A percentile compares a stretch with the other conserved stretches of the same genome.
phyloP scores from a whole-genome alignment of 805 yeast genomes.

The Metschnikowia cubensis region DNA sequence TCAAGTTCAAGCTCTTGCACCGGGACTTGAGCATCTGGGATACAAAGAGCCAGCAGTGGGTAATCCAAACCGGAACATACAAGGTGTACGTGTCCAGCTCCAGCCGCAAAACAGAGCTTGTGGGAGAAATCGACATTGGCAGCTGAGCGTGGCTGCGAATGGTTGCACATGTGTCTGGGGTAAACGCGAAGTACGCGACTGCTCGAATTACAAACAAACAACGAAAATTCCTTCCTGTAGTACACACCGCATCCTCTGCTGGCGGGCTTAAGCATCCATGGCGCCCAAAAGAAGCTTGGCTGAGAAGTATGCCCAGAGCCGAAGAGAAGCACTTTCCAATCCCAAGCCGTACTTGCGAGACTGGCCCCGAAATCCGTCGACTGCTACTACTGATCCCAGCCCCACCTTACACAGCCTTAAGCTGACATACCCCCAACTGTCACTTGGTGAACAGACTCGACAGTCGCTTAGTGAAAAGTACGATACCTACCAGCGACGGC shows the following conservation, averaged over 20 bases:
- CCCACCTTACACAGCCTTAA: background rate
- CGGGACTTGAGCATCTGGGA: conserved; percentile 60
- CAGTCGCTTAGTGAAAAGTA: conserved; percentile 1
- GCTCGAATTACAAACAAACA: conserved; percentile 1
- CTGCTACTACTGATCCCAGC: no score
- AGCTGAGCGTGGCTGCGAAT: conserved; percentile 8
- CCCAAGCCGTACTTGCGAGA: background rate
- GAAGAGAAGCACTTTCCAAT: background rate
- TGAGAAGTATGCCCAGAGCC: conserved; percentile 15
- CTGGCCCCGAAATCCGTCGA: background rate
- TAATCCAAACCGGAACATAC: conserved; percentile 53
- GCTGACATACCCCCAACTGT: background rate
- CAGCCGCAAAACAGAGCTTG: conserved; percentile 43
- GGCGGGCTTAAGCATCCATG: conserved; percentile 7
- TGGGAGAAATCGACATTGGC: conserved; percentile 43
- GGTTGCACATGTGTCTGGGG: background rate
- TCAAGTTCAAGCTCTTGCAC: conserved; percentile 44
- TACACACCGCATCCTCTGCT: background rate
- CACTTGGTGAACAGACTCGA: background rate
- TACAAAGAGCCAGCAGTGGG: conserved; percentile 52
- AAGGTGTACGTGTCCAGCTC: conserved; percentile 49
- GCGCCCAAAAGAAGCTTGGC: conserved; percentile 14
- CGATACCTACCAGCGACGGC: background rate
- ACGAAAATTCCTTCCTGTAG: conserved; percentile 1
- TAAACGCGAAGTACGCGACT: conserved; percentile 6